A percentile compares a stretch with the other conserved stretches of the same genome.
Evolutionary conservation across 2,329 filamentous ascomycete genomes (phyloP).

Genomic region (Apiospora pterosperma): DNA sequence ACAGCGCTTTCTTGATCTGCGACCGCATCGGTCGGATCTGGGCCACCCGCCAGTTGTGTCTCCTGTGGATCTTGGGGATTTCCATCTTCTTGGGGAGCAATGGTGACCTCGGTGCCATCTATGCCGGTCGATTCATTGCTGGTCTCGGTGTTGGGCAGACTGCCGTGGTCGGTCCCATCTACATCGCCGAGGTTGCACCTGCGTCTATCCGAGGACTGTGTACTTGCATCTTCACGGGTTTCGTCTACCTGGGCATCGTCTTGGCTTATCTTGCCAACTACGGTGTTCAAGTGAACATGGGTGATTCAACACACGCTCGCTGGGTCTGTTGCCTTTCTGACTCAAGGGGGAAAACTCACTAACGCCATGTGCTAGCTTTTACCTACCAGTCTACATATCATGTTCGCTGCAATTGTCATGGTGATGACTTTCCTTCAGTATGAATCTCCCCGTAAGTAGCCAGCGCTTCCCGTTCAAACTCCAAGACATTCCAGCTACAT

Average conservation of each 20-base stretch:
- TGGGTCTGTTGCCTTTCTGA: slow-evolving; percentile 34
- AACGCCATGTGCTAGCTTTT: slow-evolving; percentile 48
- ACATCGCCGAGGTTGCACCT: slow-evolving; percentile 70
- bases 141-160: slow-evolving; percentile 66
- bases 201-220: slow-evolving; percentile 69
- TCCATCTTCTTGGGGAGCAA: slow-evolving; percentile 53
- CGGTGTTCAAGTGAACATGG: slow-evolving; percentile 49
- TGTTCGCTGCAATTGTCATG: slow-evolving; percentile 72
- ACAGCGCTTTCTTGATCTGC: slow-evolving; percentile 55
- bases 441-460: slow-evolving; percentile 58
- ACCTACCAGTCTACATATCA: slow-evolving; percentile 72
- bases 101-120: slow-evolving; percentile 55
- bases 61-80: slow-evolving; percentile 56
- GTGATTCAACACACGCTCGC: slow-evolving; percentile 40
- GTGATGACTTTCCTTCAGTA: slow-evolving; percentile 64
- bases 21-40: slow-evolving; percentile 61
- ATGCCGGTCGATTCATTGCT: slow-evolving; percentile 64
- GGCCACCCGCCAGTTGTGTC: slow-evolving; percentile 56
- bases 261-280: slow-evolving; percentile 76
- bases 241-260: slow-evolving; percentile 76
- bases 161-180: slow-evolving; percentile 65
- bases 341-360: neutral
- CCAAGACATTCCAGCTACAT: too few species aligned
- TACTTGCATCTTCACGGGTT: slow-evolving; percentile 66
- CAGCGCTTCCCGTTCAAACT: neutral